Evolutionary conservation across 2,329 filamentous ascomycete species (phyloP).

Genomic region (Blumeria hordei): DNA sequence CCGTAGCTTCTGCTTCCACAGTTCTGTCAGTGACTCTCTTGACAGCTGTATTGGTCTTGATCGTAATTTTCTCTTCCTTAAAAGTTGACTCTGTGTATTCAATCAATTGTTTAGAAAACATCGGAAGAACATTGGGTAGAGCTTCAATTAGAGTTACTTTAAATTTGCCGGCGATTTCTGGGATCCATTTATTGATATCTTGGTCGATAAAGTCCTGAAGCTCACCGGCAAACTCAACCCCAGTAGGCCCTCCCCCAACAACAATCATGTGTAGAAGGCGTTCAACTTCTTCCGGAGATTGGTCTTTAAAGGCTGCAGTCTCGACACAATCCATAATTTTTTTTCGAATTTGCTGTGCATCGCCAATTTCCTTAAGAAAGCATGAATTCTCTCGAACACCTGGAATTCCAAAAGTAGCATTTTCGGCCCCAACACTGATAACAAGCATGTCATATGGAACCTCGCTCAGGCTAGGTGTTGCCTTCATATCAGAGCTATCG

Average conservation of each 20-base stretch:
- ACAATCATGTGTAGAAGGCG: constrained; percentile 96
- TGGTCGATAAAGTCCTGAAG: constrained; percentile 97
- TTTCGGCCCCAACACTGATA: constrained; percentile 89
- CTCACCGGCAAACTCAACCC: constrained; percentile 95
- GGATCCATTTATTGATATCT: constrained; percentile 94
- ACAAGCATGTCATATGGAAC: constrained; percentile 97
- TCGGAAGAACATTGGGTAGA: constrained; percentile 83
- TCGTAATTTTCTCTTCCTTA: constrained; percentile 94
- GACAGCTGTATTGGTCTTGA: constrained; percentile 97
- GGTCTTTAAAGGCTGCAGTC: constrained; percentile 95
- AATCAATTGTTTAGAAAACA: constrained; percentile 97
- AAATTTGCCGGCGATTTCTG: constrained; percentile 85
- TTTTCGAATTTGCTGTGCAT: constrained; percentile 90
- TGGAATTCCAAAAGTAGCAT: constrained; percentile 92
- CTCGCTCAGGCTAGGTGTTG: constrained; percentile 57
- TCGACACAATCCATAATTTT: constrained; percentile 99
- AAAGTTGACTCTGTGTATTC: constrained; percentile 98
- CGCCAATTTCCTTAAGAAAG: constrained; percentile 95
- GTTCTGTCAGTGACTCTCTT: constrained; percentile 86
- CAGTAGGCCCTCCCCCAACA: constrained; percentile 77
- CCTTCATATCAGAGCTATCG: constrained; percentile 85
- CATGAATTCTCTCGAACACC: constrained; percentile 88
- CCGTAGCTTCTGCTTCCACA: constrained; percentile 70
- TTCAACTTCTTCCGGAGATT: constrained; percentile 66
- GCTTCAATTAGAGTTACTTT: constrained; percentile 94